Conservation (phyloP, 345 rosid genomes). For the Populus ilicifolia region DNA sequence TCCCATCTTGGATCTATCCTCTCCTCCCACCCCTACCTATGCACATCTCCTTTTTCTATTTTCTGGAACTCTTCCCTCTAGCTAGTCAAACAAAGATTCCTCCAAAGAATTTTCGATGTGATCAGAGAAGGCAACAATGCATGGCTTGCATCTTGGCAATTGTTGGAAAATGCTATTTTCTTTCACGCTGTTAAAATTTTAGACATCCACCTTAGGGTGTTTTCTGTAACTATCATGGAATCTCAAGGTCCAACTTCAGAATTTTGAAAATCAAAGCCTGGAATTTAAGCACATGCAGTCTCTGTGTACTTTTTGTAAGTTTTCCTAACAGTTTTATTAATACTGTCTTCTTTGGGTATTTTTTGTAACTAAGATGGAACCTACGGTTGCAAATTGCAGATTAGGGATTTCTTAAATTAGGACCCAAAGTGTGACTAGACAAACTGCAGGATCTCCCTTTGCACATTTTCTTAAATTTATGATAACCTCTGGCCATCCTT, state of each 20-base stretch:
- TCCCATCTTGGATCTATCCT: not conserved
- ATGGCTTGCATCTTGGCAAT: not conserved
- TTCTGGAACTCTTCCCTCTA: not conserved
- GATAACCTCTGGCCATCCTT: not conserved
- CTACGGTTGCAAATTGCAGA: not conserved
- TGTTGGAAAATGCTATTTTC: not conserved
- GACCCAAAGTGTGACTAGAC: not conserved
- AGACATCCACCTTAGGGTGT: not conserved
- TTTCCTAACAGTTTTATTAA: not conserved
- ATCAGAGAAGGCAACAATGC: not conserved
- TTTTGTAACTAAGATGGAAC: not conserved
- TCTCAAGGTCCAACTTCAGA: not conserved
- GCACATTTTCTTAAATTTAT: not conserved
- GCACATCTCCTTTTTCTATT: not conserved
- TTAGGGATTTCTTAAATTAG: not conserved
- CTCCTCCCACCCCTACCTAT: no score
- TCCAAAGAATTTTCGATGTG: not conserved
- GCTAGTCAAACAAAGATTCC: not conserved
- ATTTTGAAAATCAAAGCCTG: not conserved
- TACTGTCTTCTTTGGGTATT: not conserved
- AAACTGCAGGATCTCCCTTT: not conserved
- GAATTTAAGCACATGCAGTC: not conserved
- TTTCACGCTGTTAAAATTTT: not conserved
- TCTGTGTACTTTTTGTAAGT: not conserved
- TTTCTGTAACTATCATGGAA: not conserved